phyloP scores from a whole-genome alignment of 148 eudicot species.

The Arbutus unedo region DNA sequence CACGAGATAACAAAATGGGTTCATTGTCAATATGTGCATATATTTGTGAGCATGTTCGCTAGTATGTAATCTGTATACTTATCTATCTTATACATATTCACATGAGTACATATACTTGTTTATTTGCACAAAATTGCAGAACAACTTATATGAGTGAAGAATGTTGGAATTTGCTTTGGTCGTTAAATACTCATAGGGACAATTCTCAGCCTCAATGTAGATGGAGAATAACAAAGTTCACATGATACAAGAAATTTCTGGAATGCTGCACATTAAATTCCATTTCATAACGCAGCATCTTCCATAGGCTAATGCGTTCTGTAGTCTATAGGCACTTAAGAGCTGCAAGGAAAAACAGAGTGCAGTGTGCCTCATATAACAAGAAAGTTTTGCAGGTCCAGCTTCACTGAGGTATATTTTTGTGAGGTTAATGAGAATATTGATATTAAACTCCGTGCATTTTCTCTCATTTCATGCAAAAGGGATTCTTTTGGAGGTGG shows the following conservation, averaged over 20 bases:
- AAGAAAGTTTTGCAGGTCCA: neutral
- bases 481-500: neutral
- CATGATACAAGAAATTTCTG: neutral
- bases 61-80: neutral
- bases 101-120: neutral
- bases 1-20: neutral
- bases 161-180: neutral
- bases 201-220: neutral
- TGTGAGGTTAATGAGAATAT: neutral
- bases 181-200: neutral
- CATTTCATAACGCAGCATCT: neutral
- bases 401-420: neutral
- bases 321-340: too few relatives aligned
- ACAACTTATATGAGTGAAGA: neutral
- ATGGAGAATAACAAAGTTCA: neutral
- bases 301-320: too few relatives aligned
- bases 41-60: neutral
- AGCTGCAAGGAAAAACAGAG: too few relatives aligned
- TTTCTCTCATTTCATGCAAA: neutral
- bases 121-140: neutral
- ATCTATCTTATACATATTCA: neutral
- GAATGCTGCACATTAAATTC: neutral
- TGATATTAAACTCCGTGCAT: neutral
- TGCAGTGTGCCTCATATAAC: neutral
- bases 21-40: neutral